Base-by-base conservation (phyloP, 108 stramenopile genomes). In the Poteriospumella lacustris region DNA sequence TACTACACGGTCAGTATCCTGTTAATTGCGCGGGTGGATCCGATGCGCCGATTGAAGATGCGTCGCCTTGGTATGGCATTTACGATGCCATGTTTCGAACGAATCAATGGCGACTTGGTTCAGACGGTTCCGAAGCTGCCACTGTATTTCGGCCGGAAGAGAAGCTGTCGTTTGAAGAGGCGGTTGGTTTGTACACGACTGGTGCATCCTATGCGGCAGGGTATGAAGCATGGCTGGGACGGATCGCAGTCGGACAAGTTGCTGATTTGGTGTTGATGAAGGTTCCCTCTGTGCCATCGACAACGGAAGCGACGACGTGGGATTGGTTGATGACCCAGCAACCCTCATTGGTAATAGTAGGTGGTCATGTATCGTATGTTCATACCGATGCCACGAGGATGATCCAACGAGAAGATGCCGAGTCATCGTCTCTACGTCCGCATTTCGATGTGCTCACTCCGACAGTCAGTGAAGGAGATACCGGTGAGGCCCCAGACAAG, bases 21-120 rank as follows among this genome's bases (percentile, higher is more conserved):
- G n/a, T n/a, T n/a, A n/a, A n/a, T 68, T 84, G 83, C 44, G 82
- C 82, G 12, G 83, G 84, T 39, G 78, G 84, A 12, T 83, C 82
- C n/a, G 84, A 85, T 68, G 80, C 82, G 26, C 84, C 84, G 0
- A 80, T 85, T 39, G 84, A 85, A 59, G 59, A 38, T 26, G 56
- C 36, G 15, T 33, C 19, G 15, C 83, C 83, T 0, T 43, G 83
- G 26, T 34, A 40, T 24, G 85, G 83, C 41, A 85, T 84, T 2
- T 82, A 84, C 44, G 83, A 85, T 67, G 83, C 85, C 33, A 40
- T 84, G 29, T 79, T 1, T 15, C 36, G 0, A 38, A 42, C 1
- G 42, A 73, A 1, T 3, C 15, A 5, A 79, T 26, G 31, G 24
- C 40, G 67, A 9, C 29, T 64, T n/a, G 68, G 12, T 62, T 12